phyloP scores from a whole-genome alignment of 495 filamentous ascomycete species.

The Aspergillus bertholletiae region DNA sequence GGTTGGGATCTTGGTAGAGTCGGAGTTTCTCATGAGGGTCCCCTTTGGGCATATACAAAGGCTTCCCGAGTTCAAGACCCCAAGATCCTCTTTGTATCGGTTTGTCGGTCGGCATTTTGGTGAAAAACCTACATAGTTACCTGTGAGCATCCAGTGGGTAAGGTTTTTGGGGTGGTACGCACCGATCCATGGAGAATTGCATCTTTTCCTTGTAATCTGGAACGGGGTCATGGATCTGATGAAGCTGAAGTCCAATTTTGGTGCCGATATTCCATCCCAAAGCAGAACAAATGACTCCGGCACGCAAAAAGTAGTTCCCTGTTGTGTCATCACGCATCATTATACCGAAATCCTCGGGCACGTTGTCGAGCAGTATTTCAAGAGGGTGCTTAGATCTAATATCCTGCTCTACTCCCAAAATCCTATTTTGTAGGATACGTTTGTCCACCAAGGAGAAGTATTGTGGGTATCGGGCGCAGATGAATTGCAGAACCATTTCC shows the following conservation, averaged over 20 bases:
- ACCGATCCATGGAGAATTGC: constrained; percentile 84
- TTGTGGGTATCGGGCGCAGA: constrained; percentile 74
- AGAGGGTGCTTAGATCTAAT: constrained; percentile 64
- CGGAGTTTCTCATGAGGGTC: constrained; percentile 63
- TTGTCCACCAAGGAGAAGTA: constrained; percentile 67
- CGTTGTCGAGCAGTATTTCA: constrained; percentile 71
- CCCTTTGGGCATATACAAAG: constrained; percentile 76
- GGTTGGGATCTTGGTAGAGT: constrained; percentile 48
- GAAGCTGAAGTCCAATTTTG: constrained; percentile 70
- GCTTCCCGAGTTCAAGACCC: constrained; percentile 75
- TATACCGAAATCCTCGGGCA: constrained; percentile 86
- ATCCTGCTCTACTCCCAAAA: constrained; percentile 62
- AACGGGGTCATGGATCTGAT: constrained; percentile 73
- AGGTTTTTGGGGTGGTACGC: constrained; percentile 8
- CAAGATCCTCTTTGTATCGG: constrained; percentile 88
- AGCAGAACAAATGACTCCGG: constrained; percentile 74
- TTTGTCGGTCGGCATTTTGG: constrained; percentile 67
- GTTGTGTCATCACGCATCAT: constrained; percentile 69
- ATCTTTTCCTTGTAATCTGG: constrained; percentile 92
- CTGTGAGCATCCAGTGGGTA: constrained; percentile 1
- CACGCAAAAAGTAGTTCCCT: constrained; percentile 73
- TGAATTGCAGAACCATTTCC: constrained; percentile 83
- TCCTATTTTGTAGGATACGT: constrained; percentile 63
- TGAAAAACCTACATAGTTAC: constrained; percentile 60
- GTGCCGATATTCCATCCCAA: constrained; percentile 77